Conservation (phyloP, 768 basidiomycete species). For the Suillus ampliporus region DNA sequence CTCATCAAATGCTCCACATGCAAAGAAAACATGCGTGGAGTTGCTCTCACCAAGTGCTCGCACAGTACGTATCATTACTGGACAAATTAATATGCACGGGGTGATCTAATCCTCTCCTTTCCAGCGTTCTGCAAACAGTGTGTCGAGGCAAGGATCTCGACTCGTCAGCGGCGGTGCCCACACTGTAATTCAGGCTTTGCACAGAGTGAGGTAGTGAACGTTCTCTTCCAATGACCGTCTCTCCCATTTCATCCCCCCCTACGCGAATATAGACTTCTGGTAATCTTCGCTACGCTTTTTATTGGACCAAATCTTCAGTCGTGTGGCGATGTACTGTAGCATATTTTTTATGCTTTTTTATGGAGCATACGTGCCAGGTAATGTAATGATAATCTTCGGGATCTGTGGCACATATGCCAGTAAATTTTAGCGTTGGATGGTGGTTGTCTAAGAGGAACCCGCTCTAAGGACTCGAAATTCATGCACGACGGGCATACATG, state of each 20-base stretch:
- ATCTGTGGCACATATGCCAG: neutral
- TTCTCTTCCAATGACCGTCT: constrained; percentile 58
- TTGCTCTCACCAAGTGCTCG: constrained; percentile 87
- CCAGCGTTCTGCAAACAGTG: constrained; percentile 86
- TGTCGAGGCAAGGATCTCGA: constrained; percentile 85
- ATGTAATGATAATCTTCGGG: constrained; percentile 2
- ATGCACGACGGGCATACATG: too few species aligned
- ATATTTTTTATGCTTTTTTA: constrained; percentile 11
- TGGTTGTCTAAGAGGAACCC: neutral
- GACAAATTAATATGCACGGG: too few species aligned
- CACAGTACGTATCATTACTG: constrained; percentile 67
- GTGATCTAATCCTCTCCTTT: neutral
- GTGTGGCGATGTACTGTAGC: constrained; percentile 5
- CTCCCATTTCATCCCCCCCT: neutral
- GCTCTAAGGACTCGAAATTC: too few species aligned
- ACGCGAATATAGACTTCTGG: constrained; percentile 2
- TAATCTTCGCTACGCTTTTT: constrained; percentile 7
- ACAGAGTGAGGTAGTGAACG: constrained; percentile 76
- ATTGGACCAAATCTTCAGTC: constrained; percentile 5
- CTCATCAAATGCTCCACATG: constrained; percentile 92
- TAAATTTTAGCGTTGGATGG: neutral
- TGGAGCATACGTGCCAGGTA: constrained; percentile 2
- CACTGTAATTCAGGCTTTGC: constrained; percentile 85
- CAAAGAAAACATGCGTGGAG: constrained; percentile 73
- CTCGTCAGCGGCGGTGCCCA: constrained; percentile 93